These are phyloP conservation scores for Salvia sclarea DNA, from an alignment of 305 asterid species.

Conservation along the genomic window DNA sequence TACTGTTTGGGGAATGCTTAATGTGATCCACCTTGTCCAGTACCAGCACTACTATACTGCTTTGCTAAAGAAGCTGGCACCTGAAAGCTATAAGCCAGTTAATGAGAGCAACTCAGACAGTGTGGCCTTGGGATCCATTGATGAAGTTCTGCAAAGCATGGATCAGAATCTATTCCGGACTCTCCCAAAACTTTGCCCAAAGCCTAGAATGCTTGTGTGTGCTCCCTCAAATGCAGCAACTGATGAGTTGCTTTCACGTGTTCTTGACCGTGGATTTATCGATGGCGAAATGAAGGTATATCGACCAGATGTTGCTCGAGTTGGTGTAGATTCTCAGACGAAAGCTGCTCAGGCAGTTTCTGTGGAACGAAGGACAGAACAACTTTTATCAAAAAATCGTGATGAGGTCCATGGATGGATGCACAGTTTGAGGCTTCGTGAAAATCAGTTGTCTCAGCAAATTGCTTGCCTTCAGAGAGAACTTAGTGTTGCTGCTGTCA, in stretches of 20 bases:
- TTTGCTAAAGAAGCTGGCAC: conserved; percentile 91
- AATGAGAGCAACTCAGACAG: conserved; percentile 71
- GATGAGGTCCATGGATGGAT: conserved; percentile 92
- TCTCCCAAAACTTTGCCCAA: conserved; percentile 96
- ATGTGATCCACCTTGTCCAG: conserved; percentile 98
- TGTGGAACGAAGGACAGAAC: conserved; percentile 96
- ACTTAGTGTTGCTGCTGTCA: conserved; percentile 71
- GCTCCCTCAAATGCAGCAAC: conserved; percentile 99
- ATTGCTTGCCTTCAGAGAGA: conserved; percentile 88
- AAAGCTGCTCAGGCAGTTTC: conserved; percentile 99
- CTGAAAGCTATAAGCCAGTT: conserved; percentile 95
- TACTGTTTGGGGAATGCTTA: conserved; percentile 99
- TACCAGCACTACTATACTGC: conserved; percentile 99
- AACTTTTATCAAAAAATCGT: conserved; percentile 75
- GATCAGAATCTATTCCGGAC: conserved; percentile 96
- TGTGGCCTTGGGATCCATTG: conserved; percentile 84
- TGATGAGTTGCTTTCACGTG: conserved; percentile 94
- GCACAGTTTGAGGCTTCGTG: conserved; percentile 80
- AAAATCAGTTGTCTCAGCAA: conserved; percentile 81
- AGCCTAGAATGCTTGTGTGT: conserved; percentile 99
- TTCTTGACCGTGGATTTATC: conserved; percentile 96
- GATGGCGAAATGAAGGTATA: conserved; percentile 99
- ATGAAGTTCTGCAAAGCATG: conserved; percentile 98
- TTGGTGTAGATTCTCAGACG: conserved; percentile 98
- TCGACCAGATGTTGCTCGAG: conserved; percentile 97